A percentile compares a stretch with the other conserved stretches of the same genome.
These are phyloP conservation scores for Rhizopus sp. DNA, from an alignment of 371 early-diverging fungal species.

Conservation along the genomic window DNA sequence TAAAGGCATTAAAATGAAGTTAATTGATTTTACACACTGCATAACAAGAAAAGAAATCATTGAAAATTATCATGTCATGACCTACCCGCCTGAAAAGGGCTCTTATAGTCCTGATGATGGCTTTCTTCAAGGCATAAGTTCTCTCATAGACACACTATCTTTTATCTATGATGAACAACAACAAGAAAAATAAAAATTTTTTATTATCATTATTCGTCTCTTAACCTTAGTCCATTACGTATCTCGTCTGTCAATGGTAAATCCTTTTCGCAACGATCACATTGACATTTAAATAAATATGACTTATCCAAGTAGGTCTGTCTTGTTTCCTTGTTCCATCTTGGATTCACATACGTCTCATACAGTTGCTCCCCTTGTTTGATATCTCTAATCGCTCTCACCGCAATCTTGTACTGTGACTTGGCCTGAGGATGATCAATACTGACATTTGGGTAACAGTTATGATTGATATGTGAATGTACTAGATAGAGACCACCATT, in stretches of 20 bases:
- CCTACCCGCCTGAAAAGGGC: conserved; percentile 60
- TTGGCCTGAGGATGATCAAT: conserved; percentile 56
- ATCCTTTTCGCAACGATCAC: conserved; percentile 60
- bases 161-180: conserved; percentile 39
- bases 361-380: conserved; percentile 61
- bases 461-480: conserved; percentile 65
- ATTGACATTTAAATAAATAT: conserved; percentile 62
- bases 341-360: conserved; percentile 65
- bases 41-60: conserved; percentile 26
- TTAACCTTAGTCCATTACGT: conserved; percentile 43
- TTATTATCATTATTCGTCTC: conserved; percentile 30
- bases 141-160: conserved; percentile 61
- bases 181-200: conserved; percentile 5
- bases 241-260: conserved; percentile 52
- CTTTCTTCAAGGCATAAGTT: conserved; percentile 65
- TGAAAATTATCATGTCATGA: conserved; percentile 25
- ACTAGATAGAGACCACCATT: conserved; percentile 67
- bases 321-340: conserved; percentile 66
- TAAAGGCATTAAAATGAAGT: conserved; percentile 60
- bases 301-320: conserved; percentile 59
- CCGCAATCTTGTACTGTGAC: conserved; percentile 55
- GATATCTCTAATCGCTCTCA: conserved; percentile 57
- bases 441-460: conserved; percentile 56
- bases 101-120: conserved; percentile 66
- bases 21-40: conserved; percentile 93